Evolutionary conservation across 2,329 filamentous ascomycete species (phyloP).

Genomic region (Elsinoe ampelina): DNA sequence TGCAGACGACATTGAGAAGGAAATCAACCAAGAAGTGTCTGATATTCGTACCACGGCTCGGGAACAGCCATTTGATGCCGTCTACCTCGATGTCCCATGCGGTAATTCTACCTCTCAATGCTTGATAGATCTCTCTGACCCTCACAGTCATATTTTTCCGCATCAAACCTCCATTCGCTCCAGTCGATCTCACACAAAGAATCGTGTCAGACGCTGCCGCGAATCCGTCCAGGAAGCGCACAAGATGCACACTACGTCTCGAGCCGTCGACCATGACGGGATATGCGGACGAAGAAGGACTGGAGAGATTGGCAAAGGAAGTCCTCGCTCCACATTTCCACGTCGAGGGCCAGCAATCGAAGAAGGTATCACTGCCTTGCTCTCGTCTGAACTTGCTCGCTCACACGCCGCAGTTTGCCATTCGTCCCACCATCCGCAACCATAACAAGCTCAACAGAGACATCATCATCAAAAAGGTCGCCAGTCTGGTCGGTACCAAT

Average conservation of each 20-base stretch:
- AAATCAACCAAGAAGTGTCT: constrained; percentile 63
- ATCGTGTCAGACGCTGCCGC: constrained; percentile 49
- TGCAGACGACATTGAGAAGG: constrained; percentile 56
- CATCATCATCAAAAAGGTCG: constrained; percentile 61
- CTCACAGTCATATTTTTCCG: constrained; percentile 49
- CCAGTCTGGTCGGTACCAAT: constrained; percentile 51
- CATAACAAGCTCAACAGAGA: constrained; percentile 60
- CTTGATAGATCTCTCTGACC: not conserved
- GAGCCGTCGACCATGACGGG: constrained; percentile 51
- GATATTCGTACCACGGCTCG: constrained; percentile 46
- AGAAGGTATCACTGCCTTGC: constrained; percentile 41
- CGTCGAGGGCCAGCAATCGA: constrained; percentile 36
- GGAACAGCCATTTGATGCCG: constrained; percentile 42
- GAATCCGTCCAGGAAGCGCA: constrained; percentile 42
- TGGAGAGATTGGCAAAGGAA: constrained; percentile 54
- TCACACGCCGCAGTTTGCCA: constrained; percentile 57
- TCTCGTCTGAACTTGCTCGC: not conserved
- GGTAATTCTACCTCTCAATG: constrained; percentile 30
- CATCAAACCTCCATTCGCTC: constrained; percentile 47
- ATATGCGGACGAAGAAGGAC: constrained; percentile 59
- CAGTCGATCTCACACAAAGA: constrained; percentile 49
- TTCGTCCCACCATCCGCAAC: constrained; percentile 67
- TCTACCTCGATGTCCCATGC: constrained; percentile 48
- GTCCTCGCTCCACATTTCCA: constrained; percentile 59
- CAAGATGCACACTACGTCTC: constrained; percentile 51